Percentiles rank a stretch among this genome's conserved stretches.
phyloP scores from a whole-genome alignment of 2,329 filamentous ascomycete species.

The Penicillium sp. region DNA sequence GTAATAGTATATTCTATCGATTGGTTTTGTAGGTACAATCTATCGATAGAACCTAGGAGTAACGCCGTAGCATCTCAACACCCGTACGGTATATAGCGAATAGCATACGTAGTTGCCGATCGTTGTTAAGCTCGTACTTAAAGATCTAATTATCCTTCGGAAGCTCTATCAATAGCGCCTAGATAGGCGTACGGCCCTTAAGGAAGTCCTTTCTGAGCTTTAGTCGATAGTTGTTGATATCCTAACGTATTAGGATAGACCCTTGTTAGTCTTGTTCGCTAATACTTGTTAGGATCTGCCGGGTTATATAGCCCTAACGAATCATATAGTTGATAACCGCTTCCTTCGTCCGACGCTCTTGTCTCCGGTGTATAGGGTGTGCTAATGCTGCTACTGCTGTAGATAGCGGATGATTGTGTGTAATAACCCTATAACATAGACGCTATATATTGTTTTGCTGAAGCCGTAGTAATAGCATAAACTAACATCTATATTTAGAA shows the following conservation, averaged over 20 bases:
- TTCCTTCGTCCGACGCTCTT: not conserved
- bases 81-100: not conserved
- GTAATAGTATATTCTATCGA: not conserved
- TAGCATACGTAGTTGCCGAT: not conserved
- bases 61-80: not conserved
- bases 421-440: no score
- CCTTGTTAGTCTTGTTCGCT: not conserved
- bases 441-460: no score
- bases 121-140: not conserved
- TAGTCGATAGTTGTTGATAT: slow-evolving; percentile 1
- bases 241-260: not conserved
- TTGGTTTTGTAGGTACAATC: not conserved
- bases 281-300: not conserved
- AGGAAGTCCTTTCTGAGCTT: slow-evolving; percentile 3
- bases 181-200: not conserved
- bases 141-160: not conserved
- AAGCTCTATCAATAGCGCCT: not conserved
- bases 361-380: no score
- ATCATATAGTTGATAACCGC: not conserved
- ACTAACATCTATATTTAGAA: no score
- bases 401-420: no score
- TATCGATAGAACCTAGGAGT: not conserved
- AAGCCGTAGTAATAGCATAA: no score
- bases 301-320: not conserved
- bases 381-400: no score